Evolutionary conservation across 2,329 filamentous ascomycete species (phyloP).

Genomic region (Phialophora chinensis): DNA sequence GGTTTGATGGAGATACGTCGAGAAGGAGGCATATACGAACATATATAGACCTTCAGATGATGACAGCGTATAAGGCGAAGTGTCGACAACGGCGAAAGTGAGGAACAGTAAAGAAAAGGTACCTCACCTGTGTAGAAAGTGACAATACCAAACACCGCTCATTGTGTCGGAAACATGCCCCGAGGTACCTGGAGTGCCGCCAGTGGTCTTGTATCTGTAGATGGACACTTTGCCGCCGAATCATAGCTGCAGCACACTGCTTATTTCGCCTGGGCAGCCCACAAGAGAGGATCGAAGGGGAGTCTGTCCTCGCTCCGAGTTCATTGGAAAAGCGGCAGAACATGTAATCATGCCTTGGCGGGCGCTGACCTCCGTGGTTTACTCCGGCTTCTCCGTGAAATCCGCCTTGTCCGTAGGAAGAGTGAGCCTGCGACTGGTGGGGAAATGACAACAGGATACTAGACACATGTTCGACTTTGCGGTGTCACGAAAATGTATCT

Average conservation of each 20-base stretch:
- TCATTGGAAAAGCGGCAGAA: not conserved
- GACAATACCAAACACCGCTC: not conserved
- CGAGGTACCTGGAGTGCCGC: not conserved
- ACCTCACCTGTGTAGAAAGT: not conserved
- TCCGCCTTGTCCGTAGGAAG: not conserved
- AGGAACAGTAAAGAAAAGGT: not conserved
- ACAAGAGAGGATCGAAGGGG: not conserved
- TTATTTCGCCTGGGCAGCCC: not conserved
- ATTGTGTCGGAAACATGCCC: not conserved
- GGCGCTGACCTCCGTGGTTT: not conserved
- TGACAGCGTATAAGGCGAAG: not conserved
- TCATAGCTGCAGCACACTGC: conserved; percentile 5
- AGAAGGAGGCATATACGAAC: not conserved
- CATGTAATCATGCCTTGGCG: conserved; percentile 4
- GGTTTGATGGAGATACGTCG: not conserved
- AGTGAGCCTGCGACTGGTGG: too few species aligned
- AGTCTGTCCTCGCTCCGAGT: not conserved
- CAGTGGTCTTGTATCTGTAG: not conserved
- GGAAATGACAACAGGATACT: not conserved
- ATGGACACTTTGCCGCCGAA: not conserved
- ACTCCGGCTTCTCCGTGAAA: conserved; percentile 1
- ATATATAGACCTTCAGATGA: not conserved
- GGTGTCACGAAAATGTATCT: not conserved
- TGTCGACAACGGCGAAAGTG: not conserved
- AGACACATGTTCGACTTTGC: not conserved